Percentiles rank a stretch among this genome's conserved stretches.
phyloP scores from a whole-genome alignment of 768 basidiomycete species.

The Amanita subjunquillea region DNA sequence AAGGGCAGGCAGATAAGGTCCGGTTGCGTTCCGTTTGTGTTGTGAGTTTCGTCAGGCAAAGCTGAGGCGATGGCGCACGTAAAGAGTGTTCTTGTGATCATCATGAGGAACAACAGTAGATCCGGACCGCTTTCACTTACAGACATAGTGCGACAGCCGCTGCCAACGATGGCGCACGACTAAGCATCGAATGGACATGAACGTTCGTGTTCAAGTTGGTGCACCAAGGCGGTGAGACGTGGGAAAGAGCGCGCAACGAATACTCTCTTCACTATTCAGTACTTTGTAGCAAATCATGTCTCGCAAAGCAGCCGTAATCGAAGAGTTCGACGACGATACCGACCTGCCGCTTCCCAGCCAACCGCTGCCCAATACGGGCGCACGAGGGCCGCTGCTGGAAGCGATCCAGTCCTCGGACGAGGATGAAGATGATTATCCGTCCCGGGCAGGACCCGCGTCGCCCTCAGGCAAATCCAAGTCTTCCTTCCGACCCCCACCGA shows the following conservation, averaged over 20 bases:
- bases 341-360: constrained; percentile 74
- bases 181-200: constrained; percentile 13
- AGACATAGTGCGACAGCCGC: constrained; percentile 22
- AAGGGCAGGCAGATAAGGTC: constrained; percentile 41
- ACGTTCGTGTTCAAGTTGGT: background rate
- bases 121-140: constrained; percentile 13
- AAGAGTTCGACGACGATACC: constrained; percentile 92
- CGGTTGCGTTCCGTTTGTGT: constrained; percentile 18
- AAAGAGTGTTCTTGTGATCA: constrained; percentile 6
- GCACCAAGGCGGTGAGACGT: constrained; percentile 3
- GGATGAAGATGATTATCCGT: constrained; percentile 27
- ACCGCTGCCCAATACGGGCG: constrained; percentile 54
- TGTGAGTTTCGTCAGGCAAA: background rate
- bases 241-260: constrained; percentile 8
- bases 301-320: constrained; percentile 55
- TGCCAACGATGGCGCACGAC: constrained; percentile 7
- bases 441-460: constrained; percentile 46
- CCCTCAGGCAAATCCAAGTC: constrained; percentile 23
- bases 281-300: constrained; percentile 34
- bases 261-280: background rate
- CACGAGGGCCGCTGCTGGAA: constrained; percentile 69
- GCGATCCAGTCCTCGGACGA: constrained; percentile 52
- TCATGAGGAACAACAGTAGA: background rate
- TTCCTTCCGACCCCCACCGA: constrained; percentile 16
- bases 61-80: constrained; percentile 6